phyloP scores from a whole-genome alignment of 2,329 filamentous ascomycete species.

The Akanthomyces lecanii region DNA sequence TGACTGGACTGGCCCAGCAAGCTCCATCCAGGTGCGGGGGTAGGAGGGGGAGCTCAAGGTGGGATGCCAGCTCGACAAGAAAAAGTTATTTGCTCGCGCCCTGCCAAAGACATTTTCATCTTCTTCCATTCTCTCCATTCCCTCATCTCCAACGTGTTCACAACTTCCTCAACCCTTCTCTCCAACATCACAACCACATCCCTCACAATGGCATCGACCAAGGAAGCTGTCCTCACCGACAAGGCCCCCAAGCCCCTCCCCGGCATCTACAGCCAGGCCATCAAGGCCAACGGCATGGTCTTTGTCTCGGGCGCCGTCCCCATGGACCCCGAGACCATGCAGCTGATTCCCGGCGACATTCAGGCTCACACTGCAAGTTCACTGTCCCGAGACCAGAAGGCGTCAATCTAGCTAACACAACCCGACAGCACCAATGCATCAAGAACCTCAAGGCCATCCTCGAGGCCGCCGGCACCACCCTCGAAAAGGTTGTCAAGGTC shows the following conservation, averaged over 20 bases:
- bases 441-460: slow-evolving; percentile 68
- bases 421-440: slow-evolving; percentile 54
- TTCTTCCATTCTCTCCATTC: not conserved
- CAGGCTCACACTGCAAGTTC: slow-evolving; percentile 55
- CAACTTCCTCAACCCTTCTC: not conserved
- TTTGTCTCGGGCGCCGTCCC: slow-evolving; percentile 71
- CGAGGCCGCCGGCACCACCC: slow-evolving; percentile 60
- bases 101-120: not conserved
- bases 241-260: slow-evolving; percentile 40
- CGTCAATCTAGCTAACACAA: not conserved
- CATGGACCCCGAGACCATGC: slow-evolving; percentile 53
- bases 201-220: slow-evolving; percentile 28
- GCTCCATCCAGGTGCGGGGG: slow-evolving; percentile 11
- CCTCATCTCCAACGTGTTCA: not conserved
- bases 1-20: not conserved
- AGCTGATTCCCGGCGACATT: slow-evolving; percentile 60
- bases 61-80: not conserved
- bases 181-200: not conserved
- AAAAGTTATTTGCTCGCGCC: not conserved
- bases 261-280: slow-evolving; percentile 48
- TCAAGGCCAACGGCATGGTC: slow-evolving; percentile 63
- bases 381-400: not conserved
- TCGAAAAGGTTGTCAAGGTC: slow-evolving; percentile 67
- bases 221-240: slow-evolving; percentile 35
- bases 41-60: slow-evolving; percentile 1